These are phyloP conservation scores for Dendrothele bispora DNA, from an alignment of 768 basidiomycete species.

Conservation along the genomic window DNA sequence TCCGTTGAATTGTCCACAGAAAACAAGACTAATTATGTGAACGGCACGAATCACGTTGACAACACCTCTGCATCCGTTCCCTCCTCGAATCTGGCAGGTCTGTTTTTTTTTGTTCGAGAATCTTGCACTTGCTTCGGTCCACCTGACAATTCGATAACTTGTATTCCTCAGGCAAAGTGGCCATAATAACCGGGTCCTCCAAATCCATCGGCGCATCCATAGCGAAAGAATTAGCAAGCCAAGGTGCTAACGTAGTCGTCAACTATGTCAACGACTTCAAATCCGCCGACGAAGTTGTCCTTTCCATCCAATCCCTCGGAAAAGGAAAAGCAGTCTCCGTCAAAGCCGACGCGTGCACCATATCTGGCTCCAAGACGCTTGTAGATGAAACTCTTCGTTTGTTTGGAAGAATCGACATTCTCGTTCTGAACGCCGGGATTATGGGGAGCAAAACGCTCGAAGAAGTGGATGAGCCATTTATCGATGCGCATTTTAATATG, in stretches of 20 bases:
- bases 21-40: too few species aligned
- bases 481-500: conserved; percentile 48
- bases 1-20: too few species aligned
- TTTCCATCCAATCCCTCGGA: conserved; percentile 43
- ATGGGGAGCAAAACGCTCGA: conserved; percentile 53
- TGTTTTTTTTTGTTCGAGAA: too few species aligned
- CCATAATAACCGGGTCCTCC: conserved; percentile 61
- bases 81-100: too few species aligned
- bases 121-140: too few species aligned
- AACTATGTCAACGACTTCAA: conserved; percentile 33
- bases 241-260: conserved; percentile 59
- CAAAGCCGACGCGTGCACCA: conserved; percentile 50
- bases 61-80: too few species aligned
- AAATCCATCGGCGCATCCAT: conserved; percentile 60
- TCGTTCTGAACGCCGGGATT: conserved; percentile 58
- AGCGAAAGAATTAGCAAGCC: conserved; percentile 49
- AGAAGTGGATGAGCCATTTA: conserved; percentile 53
- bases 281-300: conserved; percentile 5
- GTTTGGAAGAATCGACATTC: conserved; percentile 55
- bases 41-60: too few species aligned
- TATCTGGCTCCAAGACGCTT: conserved; percentile 45
- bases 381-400: conserved; percentile 46
- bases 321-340: conserved; percentile 45
- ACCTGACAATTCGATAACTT: background rate
- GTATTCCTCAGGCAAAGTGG: conserved; percentile 40